Conservation (phyloP, 441 rosid species). For the Pelargonium fulgidum region DNA sequence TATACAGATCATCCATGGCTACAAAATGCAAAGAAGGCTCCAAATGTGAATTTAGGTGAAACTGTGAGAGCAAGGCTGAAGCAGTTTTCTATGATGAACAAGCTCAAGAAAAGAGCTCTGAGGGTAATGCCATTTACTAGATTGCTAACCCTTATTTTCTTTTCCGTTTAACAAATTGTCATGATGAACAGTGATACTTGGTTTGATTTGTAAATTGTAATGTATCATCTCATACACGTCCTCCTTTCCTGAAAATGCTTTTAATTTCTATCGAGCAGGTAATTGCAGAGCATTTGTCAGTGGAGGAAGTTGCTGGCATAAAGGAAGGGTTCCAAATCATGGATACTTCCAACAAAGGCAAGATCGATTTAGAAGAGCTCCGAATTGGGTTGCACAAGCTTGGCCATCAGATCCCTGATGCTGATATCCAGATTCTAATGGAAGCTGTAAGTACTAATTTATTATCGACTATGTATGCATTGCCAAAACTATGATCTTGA, state of each 20-base stretch:
- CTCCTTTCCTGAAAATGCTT: conserved; percentile 8
- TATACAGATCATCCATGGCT: conserved; percentile 66
- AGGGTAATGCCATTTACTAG: conserved; percentile 36
- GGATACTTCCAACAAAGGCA: conserved; percentile 60
- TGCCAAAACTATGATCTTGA: too few species aligned
- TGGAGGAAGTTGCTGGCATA: conserved; percentile 66
- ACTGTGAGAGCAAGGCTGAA: conserved; percentile 67
- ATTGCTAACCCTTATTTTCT: background rate
- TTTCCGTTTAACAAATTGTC: background rate
- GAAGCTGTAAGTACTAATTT: conserved; percentile 49
- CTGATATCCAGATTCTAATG: conserved; percentile 66
- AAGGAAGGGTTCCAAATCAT: conserved; percentile 56
- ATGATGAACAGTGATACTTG: too few species aligned
- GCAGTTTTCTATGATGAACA: conserved; percentile 75
- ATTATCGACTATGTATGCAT: background rate
- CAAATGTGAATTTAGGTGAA: conserved; percentile 67
- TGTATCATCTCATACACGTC: background rate
- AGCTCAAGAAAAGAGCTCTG: conserved; percentile 76
- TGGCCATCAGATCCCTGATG: conserved; percentile 52
- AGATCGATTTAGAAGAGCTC: conserved; percentile 57
- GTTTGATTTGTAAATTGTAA: too few species aligned
- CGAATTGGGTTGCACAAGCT: conserved; percentile 54
- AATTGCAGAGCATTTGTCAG: conserved; percentile 65
- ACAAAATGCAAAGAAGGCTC: conserved; percentile 67
- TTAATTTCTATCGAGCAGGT: conserved; percentile 34